phyloP scores from a whole-genome alignment of 2,329 filamentous ascomycete genomes.

The Trichoderma gracile region DNA sequence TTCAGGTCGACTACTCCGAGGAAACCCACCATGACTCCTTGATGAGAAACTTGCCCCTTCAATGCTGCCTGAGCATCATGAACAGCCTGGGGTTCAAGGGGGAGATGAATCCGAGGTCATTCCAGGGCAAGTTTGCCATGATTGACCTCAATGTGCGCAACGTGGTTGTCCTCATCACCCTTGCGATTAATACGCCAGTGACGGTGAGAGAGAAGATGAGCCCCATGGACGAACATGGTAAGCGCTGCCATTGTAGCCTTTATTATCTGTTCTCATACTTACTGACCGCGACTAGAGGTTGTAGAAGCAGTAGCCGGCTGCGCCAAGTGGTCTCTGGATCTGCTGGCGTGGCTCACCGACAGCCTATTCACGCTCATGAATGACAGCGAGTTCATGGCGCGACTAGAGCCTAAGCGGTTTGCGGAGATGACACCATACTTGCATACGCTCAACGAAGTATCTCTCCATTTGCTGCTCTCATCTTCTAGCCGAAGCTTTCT shows the following conservation, averaged over 20 bases:
- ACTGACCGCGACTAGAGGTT: slow-evolving; percentile 56
- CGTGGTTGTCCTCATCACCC: slow-evolving; percentile 64
- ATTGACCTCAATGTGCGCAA: slow-evolving; percentile 74
- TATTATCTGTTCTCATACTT: neutral
- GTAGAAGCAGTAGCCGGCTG: slow-evolving; percentile 72
- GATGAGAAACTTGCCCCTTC: slow-evolving; percentile 70
- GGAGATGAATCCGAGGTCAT: slow-evolving; percentile 59
- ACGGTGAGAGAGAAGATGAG: slow-evolving; percentile 57
- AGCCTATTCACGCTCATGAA: slow-evolving; percentile 57
- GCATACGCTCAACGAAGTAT: slow-evolving; percentile 56
- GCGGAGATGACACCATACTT: slow-evolving; percentile 54
- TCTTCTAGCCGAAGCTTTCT: slow-evolving; percentile 74
- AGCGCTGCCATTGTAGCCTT: slow-evolving; percentile 21
- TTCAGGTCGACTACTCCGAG: slow-evolving; percentile 79
- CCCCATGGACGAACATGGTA: slow-evolving; percentile 61
- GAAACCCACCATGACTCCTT: slow-evolving; percentile 72
- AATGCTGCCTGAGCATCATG: slow-evolving; percentile 75
- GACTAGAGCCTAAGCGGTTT: slow-evolving; percentile 51
- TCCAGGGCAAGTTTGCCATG: slow-evolving; percentile 74
- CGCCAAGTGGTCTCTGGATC: slow-evolving; percentile 74
- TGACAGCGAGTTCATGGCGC: slow-evolving; percentile 52
- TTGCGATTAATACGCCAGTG: slow-evolving; percentile 60
- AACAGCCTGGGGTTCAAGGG: slow-evolving; percentile 74
- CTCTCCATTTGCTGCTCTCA: slow-evolving; percentile 66
- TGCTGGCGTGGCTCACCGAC: slow-evolving; percentile 65